Conservation (phyloP, 805 yeast species). For the Wickerhamiella brachini region DNA sequence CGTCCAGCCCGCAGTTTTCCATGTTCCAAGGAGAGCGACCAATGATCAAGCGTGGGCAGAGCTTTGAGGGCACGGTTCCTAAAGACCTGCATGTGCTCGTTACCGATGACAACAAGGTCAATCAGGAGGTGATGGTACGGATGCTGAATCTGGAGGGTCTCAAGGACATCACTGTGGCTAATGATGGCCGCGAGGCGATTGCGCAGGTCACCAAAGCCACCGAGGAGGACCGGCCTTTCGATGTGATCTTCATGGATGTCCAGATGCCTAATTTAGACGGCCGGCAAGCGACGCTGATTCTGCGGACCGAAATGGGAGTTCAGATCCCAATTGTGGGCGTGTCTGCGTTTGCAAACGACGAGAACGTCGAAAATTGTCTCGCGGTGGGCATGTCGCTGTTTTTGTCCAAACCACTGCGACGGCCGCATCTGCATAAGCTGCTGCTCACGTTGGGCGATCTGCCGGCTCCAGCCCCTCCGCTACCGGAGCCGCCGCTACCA, state of each 20-base stretch:
- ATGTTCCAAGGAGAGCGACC: constrained; percentile 2
- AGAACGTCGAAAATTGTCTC: constrained; percentile 72
- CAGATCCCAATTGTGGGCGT: constrained; percentile 76
- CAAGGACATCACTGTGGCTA: constrained; percentile 56
- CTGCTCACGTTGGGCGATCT: constrained; percentile 11
- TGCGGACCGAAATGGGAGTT: constrained; percentile 49
- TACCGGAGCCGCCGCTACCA: background rate
- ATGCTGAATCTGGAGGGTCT: constrained; percentile 82
- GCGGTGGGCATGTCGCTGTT: constrained; percentile 91
- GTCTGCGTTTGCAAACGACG: constrained; percentile 90
- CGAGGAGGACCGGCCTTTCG: constrained; percentile 28
- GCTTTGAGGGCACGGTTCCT: constrained; percentile 3
- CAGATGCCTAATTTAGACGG: constrained; percentile 97
- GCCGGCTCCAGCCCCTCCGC: background rate
- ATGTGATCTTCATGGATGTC: constrained; percentile 87
- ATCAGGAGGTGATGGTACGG: constrained; percentile 83
- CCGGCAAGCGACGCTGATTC: constrained; percentile 60
- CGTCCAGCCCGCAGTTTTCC: background rate
- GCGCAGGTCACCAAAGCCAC: constrained; percentile 41
- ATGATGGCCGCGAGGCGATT: constrained; percentile 85
- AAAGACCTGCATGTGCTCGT: constrained; percentile 42
- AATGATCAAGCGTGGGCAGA: constrained; percentile 5
- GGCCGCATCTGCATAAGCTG: constrained; percentile 19
- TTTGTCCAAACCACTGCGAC: constrained; percentile 55
- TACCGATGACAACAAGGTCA: constrained; percentile 88